Evolutionary conservation across 228 moss, liverwort and hornwort genomes (phyloP), one percentile per base, ranked within the genome.

Genomic region (Sphagnum fallax): DNA sequence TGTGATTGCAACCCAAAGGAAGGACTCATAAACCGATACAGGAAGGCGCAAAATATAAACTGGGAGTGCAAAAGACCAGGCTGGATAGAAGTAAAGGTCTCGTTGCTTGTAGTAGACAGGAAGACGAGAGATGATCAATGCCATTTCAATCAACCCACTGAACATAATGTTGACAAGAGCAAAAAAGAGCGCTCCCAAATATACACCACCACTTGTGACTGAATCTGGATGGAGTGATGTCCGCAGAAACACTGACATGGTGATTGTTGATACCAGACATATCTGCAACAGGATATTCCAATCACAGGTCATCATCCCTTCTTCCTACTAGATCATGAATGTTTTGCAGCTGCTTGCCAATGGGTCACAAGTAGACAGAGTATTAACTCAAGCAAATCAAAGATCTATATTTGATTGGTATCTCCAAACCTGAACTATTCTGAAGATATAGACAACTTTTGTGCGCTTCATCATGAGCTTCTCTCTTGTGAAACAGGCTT

Each of bases 51-150:
- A 52, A 52, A 89, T 65, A 63, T 84, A 76, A n/a, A 78, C 87
- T 14, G 91, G 87, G 16, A 91, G 52, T 0, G 87, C 82, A 6
- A 76, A 91, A 8, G 91, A 77, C 91, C 91, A 91, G 13, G 91
- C 87, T 12, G 91, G 91, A 59, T 87, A 83, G 69, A 90, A 86
- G 1, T 88, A 78, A 53, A 90, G 76, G 53, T 90, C 86, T 6
- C 90, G 49, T 47, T 90, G 90, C 76, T 90, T 90, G 75, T 88
- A 90, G 55, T 88, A 90, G 50, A 85, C 83, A 0, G 90, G 90
- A 47, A 90, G 78, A 6, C 83, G 78, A 51, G 78, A 80, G 48
- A 88, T 84, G 51, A 86, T 90, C 80, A 90, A 79, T 47, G 87
- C 74, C 5, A 92, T 78, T 72, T 90, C 90, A 10, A 86, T 81